These are phyloP conservation scores for Lipomyces sp. DNA, from an alignment of 805 yeast species.

Conservation along the genomic window DNA sequence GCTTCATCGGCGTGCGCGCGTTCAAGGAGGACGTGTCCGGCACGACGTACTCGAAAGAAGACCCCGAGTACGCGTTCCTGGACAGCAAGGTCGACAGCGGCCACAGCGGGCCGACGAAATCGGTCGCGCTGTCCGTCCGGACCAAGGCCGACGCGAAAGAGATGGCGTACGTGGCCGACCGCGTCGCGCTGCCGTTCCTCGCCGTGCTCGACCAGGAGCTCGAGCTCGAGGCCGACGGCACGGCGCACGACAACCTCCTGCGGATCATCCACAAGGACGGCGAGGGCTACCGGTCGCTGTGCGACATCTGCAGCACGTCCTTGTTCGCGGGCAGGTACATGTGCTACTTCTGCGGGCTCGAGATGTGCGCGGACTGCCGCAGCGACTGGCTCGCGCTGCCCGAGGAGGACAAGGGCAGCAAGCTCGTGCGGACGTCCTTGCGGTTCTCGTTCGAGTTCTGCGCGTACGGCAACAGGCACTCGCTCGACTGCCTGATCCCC, in stretches of 20 bases:
- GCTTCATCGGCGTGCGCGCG: constrained; percentile 26
- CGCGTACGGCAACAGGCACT: constrained; percentile 24
- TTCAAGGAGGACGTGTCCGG: constrained; percentile 21
- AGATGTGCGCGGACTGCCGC: constrained; percentile 24
- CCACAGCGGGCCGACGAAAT: not conserved
- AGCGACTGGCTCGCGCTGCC: constrained; percentile 23
- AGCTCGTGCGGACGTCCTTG: constrained; percentile 19
- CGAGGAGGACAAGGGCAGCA: constrained; percentile 3
- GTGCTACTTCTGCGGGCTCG: constrained; percentile 28
- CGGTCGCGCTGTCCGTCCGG: not conserved
- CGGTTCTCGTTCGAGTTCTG: constrained; percentile 25
- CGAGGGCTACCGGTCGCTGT: constrained; percentile 23
- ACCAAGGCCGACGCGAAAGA: not conserved
- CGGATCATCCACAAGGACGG: constrained; percentile 22
- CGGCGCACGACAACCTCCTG: constrained; percentile 1
- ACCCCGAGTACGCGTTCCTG: constrained; percentile 22
- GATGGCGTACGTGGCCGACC: constrained; percentile 13
- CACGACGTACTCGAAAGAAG: constrained; percentile 10
- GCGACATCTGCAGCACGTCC: constrained; percentile 26
- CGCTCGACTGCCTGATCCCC: constrained; percentile 11
- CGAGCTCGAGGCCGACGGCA: constrained; percentile 3
- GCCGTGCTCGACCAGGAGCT: constrained; percentile 13
- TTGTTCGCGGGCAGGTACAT: constrained; percentile 22
- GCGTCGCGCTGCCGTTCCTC: constrained; percentile 5
- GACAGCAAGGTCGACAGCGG: not conserved